phyloP scores from a whole-genome alignment of 192 early-diverging fungal species.

The Linnemannia schmuckeri region DNA sequence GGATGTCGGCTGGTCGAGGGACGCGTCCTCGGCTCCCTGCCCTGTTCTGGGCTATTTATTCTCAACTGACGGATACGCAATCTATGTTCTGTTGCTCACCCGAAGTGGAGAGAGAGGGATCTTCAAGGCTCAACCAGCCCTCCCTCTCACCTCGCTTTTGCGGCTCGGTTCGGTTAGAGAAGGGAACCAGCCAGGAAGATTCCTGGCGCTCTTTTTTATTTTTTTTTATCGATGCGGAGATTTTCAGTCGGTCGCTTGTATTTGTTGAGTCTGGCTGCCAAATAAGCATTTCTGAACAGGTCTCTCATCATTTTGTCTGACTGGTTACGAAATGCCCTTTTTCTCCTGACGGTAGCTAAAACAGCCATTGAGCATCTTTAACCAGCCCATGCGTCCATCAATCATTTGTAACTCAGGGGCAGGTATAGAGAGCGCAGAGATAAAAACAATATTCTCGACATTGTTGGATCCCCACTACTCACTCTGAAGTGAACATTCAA shows the following conservation, averaged over 20 bases:
- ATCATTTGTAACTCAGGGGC: no score
- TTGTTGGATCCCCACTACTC: neutral
- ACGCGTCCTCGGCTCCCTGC: neutral
- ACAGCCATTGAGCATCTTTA: neutral
- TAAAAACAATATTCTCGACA: neutral
- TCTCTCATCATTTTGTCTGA: neutral
- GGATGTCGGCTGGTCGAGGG: neutral
- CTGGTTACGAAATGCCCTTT: neutral
- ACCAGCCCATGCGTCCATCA: neutral
- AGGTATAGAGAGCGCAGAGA: no score
- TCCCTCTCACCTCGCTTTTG: neutral
- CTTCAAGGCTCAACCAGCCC: neutral
- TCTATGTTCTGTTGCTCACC: neutral
- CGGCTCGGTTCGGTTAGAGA: neutral
- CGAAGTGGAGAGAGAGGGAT: neutral
- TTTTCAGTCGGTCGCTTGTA: neutral
- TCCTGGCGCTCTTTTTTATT: slow-evolving; percentile 3
- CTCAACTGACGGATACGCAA: neutral
- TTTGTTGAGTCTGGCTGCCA: neutral
- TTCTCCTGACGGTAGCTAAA: neutral
- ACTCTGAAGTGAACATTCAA: neutral
- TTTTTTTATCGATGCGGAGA: neutral
- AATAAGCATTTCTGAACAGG: neutral
- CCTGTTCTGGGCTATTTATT: neutral
- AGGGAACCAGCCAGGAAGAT: neutral